Base-by-base conservation (phyloP, 108 stramenopile species). In the Cyclotella cryptica region DNA sequence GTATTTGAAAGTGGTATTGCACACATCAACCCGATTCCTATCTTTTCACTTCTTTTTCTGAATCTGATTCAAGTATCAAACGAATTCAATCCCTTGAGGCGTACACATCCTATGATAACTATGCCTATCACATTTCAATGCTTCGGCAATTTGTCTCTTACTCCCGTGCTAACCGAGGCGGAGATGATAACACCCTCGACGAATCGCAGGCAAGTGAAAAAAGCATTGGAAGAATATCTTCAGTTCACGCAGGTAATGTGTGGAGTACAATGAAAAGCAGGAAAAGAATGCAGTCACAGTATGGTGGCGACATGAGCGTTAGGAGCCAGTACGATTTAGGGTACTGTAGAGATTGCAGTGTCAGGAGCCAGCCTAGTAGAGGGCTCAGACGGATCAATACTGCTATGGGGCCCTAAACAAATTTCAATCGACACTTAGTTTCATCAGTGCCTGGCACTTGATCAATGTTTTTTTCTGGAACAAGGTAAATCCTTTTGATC, bases 51-150 rank as follows among this genome's bases (percentile, higher is more conserved):
- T 28, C 44, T 41, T 47, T 19, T 43, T 9, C 26, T 22, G 15
- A 19, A 49, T 15, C 30, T 26, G 15, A 28, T 41, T 28, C 35
- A 19, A 77, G 75, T 28, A 68, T 77, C 14, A 40, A 11, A 24
- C 87, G 86, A 84, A 89, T 92, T 26, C 72, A 73, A 59, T 73
- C 85, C 26, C 68, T 92, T 22, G 80, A 86, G 29, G 62, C 82
- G 44, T 76, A 76, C 24, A 57, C 70, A 10, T 65, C 15, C n/a
- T 94, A 92, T 46, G 78, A 87, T 44, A 63, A 51, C 0, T 94
- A 87, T 75, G 93, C 93, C 24, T 94, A 94, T 57, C 90, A 92
- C 63, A 72, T 90, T 22, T 68, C 86, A 22, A 63, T 89, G 17
- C 70, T 94, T 52, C 80, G 81, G 35, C 87, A 91, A 44, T 93